A percentile compares a stretch with the other conserved stretches of the same genome.
Conservation (phyloP, 176 grass and related monocot genomes). For the Carex kokanica region DNA sequence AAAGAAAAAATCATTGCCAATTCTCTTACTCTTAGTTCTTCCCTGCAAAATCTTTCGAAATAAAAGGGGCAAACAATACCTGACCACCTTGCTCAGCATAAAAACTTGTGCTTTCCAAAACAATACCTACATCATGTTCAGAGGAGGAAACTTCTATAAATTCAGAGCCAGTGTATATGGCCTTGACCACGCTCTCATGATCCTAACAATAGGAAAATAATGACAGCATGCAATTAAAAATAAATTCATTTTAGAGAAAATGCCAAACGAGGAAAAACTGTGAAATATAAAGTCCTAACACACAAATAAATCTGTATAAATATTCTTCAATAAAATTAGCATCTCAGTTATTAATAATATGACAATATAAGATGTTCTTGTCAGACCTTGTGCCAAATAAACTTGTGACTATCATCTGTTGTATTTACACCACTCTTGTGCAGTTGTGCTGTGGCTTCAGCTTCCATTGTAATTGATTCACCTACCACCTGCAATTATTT, state of each 20-base stretch:
- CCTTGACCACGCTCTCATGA: conserved; percentile 69
- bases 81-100: conserved; percentile 98
- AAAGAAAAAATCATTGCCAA: conserved; percentile 21
- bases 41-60: not conserved
- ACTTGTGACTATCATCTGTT: conserved; percentile 84
- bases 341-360: not conserved
- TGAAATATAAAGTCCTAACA: not conserved
- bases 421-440: conserved; percentile 47
- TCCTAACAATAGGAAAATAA: conserved; percentile 44
- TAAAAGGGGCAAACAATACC: conserved; percentile 41
- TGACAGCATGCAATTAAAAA: conserved; percentile 19
- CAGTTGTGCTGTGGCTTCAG: conserved; percentile 71
- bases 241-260: conserved; percentile 4
- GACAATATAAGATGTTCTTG: not conserved
- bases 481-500: conserved; percentile 47
- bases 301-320: not conserved
- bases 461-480: conserved; percentile 71
- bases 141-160: conserved; percentile 43
- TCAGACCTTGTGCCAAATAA: conserved; percentile 67
- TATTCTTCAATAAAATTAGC: not conserved
- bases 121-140: conserved; percentile 56
- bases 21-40: not conserved
- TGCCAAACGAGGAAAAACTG: conserved; percentile 5
- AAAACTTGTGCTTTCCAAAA: conserved; percentile 92
- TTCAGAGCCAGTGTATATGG: conserved; percentile 77